A percentile compares a stretch with the other conserved stretches of the same genome.
Conservation (phyloP, 2,329 filamentous ascomycete genomes). For the Talaromyces sp. region DNA sequence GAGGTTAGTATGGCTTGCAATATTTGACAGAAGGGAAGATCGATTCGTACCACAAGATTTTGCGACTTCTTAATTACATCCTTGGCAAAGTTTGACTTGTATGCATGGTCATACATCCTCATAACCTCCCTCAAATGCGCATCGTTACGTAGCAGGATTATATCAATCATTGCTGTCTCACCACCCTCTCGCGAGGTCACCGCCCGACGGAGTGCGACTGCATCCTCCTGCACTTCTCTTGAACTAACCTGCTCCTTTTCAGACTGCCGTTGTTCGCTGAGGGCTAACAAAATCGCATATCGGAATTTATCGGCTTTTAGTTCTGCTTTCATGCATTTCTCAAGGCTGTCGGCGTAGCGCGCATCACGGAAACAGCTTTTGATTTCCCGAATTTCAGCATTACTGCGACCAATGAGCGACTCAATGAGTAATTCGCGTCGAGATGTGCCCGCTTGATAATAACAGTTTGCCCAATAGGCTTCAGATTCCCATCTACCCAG, state of each 20-base stretch:
- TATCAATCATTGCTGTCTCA: conserved; percentile 80
- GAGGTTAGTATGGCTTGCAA: not conserved
- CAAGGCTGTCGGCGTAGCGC: conserved; percentile 78
- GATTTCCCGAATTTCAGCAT: conserved; percentile 81
- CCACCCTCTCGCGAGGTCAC: conserved; percentile 71
- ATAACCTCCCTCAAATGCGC: conserved; percentile 77
- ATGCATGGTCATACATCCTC: conserved; percentile 68
- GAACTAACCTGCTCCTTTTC: conserved; percentile 67
- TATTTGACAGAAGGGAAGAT: not conserved
- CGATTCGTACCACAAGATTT: conserved; percentile 78
- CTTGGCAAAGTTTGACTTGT: conserved; percentile 77
- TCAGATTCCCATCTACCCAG: conserved; percentile 89
- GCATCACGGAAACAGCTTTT: conserved; percentile 88
- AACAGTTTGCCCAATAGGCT: conserved; percentile 97
- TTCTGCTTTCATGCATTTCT: conserved; percentile 85
- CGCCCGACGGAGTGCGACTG: conserved; percentile 67
- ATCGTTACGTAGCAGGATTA: conserved; percentile 78
- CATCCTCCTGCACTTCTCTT: conserved; percentile 65
- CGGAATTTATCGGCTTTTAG: conserved; percentile 96
- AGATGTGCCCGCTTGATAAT: conserved; percentile 85
- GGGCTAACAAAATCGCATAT: conserved; percentile 73
- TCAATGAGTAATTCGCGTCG: conserved; percentile 89
- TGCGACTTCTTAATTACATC: conserved; percentile 84
- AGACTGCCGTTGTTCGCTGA: conserved; percentile 81
- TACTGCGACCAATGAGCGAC: conserved; percentile 82